Conservation (phyloP, 805 yeast species). For the Starmerella floricola region DNA sequence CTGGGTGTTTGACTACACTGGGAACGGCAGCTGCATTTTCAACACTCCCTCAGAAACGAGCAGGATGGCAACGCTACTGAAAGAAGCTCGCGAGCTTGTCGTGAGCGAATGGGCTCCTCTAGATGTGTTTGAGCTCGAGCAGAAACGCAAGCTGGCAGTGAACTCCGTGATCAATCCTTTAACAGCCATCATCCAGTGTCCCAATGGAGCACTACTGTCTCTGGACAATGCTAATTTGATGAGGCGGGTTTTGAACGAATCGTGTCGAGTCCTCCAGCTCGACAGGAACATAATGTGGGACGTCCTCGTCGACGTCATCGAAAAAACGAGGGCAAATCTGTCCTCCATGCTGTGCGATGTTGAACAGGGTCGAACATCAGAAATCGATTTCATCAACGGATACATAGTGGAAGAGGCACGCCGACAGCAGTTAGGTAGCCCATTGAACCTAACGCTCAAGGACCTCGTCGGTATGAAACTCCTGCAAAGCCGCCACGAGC, state of each 20-base stretch:
- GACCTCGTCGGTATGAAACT: conserved; percentile 33
- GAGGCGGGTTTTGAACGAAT: conserved; percentile 36
- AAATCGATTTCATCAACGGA: conserved; percentile 76
- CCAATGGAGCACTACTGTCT: conserved; percentile 59
- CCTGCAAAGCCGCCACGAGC: conserved; percentile 15
- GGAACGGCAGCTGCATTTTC: conserved; percentile 36
- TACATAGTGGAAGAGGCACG: conserved; percentile 49
- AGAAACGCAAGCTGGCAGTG: conserved; percentile 62
- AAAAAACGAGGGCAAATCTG: conserved; percentile 44
- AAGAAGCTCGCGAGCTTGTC: conserved; percentile 4
- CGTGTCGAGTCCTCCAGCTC: conserved; percentile 30
- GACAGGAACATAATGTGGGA: conserved; percentile 28
- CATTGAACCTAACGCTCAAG: conserved; percentile 36
- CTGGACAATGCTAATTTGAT: conserved; percentile 29
- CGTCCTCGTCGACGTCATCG: conserved; percentile 33
- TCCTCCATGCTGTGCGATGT: conserved; percentile 66
- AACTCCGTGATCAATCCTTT: conserved; percentile 78
- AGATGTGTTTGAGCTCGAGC: conserved; percentile 43
- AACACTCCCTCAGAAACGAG: not conserved
- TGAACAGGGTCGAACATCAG: conserved; percentile 45
- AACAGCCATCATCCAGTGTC: conserved; percentile 64
- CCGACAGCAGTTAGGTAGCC: conserved; percentile 34
- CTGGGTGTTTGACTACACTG: conserved; percentile 53
- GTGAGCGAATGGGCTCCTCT: conserved; percentile 23
- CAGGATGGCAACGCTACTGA: conserved; percentile 1